Base-by-base conservation (phyloP, 2,329 filamentous ascomycete species). In the Bipolaris bicolor region DNA sequence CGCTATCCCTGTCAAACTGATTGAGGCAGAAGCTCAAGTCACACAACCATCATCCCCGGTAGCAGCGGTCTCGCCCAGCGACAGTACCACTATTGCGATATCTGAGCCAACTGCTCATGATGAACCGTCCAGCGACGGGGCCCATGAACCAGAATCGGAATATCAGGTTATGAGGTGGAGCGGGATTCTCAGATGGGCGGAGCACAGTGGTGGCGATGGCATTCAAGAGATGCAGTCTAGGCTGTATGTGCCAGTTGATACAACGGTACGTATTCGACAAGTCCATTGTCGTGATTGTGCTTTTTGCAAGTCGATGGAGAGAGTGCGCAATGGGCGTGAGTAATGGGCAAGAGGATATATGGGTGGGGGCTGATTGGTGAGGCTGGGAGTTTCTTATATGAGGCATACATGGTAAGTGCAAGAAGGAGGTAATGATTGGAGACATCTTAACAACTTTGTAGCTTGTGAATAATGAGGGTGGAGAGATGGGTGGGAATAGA, bases 231-330 rank as follows among this genome's bases (percentile, higher is more conserved):
- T 26, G 33, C 15, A 26, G 5, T 26, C 34, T 29, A 26, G 16
- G 0, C 31, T 33, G 1, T 15, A n/a, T 5, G 56, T 55, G 48
- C 47, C 55, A 4, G 13, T 55, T 9, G 51, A 60, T 20, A 60
- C 60, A 1, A 52, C 56, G 1, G 16, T 39, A 24, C 50, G 50
- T 1, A 57, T 67, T 5, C 56, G 31, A n/a, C 39, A 29, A 18
- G 36, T 26, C 16, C 65, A 67, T 16, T 50, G 52, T 45, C 36
- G 29, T 13, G 26, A 47, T 5, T 67, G 63, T 13, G 33, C 43
- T 16, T 62, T 67, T 47, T 67, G 65, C 37, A 41, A 52, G 29
- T 49, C 26, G 50, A 45, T 52, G 16, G 39, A 44, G 36, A 20
- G 9, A 5, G 22, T 24, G 2, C 15, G 13, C 7, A 15, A 4